phyloP scores from a whole-genome alignment of 768 basidiomycete genomes.

The Lactifluus echinatus region DNA sequence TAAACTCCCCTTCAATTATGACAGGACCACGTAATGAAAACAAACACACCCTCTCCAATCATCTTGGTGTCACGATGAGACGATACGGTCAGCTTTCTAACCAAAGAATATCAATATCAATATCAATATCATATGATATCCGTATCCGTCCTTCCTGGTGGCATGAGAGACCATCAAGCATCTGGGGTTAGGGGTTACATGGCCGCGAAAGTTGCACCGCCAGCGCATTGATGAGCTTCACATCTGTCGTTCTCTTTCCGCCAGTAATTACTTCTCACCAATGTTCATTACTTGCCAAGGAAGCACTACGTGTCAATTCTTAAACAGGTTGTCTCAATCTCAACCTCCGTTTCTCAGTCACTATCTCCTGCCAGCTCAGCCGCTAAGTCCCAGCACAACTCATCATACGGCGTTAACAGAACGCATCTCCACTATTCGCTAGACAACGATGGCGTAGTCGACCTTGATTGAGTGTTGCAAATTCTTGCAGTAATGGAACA shows the following conservation, averaged over 20 bases:
- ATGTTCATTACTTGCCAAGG: background rate
- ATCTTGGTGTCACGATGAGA: background rate
- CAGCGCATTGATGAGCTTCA: background rate
- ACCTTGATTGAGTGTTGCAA: conserved; percentile 5
- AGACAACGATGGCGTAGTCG: conserved; percentile 3
- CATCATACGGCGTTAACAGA: background rate
- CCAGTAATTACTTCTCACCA: conserved; percentile 8
- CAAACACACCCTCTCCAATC: background rate
- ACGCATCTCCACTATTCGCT: conserved; percentile 13
- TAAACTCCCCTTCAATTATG: background rate
- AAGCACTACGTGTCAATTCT: conserved; percentile 11
- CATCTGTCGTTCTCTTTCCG: conserved; percentile 5
- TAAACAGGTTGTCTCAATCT: conserved; percentile 14
- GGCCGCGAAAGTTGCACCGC: conserved; percentile 10
- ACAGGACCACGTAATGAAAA: background rate
- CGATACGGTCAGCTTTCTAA: background rate
- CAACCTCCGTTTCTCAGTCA: conserved; percentile 5
- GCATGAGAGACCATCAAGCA: background rate
- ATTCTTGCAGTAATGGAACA: no score
- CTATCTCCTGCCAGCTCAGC: no score
- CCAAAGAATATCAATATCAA: no score
- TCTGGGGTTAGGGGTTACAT: conserved; percentile 6
- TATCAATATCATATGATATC: background rate
- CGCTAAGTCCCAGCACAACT: background rate
- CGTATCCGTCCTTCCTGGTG: background rate